Conservation (phyloP, 805 yeast genomes). For the Wickerhamomyces rabaulensis region DNA sequence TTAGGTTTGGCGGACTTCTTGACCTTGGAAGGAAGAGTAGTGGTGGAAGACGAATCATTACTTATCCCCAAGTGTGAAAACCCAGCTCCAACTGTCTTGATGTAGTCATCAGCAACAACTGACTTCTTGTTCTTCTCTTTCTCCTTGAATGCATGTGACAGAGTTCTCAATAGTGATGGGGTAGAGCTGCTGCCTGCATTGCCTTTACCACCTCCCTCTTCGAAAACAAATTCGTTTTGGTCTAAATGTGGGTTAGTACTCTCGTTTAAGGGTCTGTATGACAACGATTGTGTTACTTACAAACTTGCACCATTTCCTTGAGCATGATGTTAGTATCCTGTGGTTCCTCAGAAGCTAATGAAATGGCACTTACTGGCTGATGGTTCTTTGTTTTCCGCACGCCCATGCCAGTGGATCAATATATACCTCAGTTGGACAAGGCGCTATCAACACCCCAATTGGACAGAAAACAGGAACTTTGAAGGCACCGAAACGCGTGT, state of each 20-base stretch:
- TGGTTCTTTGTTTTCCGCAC: conserved; percentile 10
- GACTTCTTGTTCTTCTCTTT: conserved; percentile 18
- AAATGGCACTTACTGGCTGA: conserved; percentile 15
- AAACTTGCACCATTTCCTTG: conserved; percentile 36
- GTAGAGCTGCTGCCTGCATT: conserved; percentile 46
- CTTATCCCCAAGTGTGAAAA: conserved; percentile 48
- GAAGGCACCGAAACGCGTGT: not conserved
- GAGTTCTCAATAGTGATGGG: conserved; percentile 22
- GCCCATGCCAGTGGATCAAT: conserved; percentile 11
- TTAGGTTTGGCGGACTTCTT: conserved; percentile 9
- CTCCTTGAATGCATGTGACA: conserved; percentile 24
- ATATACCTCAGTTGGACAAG: not conserved
- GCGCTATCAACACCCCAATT: not conserved
- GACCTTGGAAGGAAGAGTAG: conserved; percentile 11
- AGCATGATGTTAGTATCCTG: not conserved
- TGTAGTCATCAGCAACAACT: conserved; percentile 27
- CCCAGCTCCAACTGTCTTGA: conserved; percentile 48
- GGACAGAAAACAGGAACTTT: not conserved
- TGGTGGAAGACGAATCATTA: conserved; percentile 13
- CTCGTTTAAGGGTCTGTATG: not conserved
- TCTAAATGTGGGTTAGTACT: conserved; percentile 16
- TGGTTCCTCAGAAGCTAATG: not conserved
- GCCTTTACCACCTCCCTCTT: conserved; percentile 66
- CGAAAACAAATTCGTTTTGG: conserved; percentile 56
- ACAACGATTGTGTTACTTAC: conserved; percentile 16